Conservation (phyloP, 140 eudicot genomes). For the Senecio squalidus region DNA sequence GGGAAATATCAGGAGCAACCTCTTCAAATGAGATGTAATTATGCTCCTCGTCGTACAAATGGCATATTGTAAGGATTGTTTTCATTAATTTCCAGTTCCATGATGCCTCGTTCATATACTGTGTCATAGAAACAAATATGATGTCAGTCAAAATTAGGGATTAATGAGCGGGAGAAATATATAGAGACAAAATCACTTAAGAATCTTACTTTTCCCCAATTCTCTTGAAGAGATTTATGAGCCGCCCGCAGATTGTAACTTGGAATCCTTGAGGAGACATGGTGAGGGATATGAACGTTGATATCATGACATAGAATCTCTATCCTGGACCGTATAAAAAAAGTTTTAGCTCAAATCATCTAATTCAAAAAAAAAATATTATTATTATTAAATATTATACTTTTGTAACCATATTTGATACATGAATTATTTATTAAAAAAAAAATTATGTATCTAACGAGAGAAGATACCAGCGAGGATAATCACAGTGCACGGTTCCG, state of each 20-base stretch:
- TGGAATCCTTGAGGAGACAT: slow-evolving; percentile 79
- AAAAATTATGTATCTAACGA: no score
- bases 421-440: neutral
- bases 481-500: slow-evolving; percentile 97
- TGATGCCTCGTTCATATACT: slow-evolving; percentile 86
- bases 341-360: neutral
- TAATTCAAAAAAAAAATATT: neutral
- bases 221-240: slow-evolving; percentile 72
- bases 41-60: slow-evolving; percentile 58
- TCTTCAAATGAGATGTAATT: slow-evolving; percentile 77
- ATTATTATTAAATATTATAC: no score
- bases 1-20: slow-evolving; percentile 71
- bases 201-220: slow-evolving; percentile 81
- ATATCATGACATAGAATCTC: slow-evolving; percentile 89
- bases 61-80: slow-evolving; percentile 77
- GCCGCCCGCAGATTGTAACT: slow-evolving; percentile 85
- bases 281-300: slow-evolving; percentile 91
- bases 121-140: neutral
- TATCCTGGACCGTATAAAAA: slow-evolving; percentile 47
- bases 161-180: neutral
- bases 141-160: neutral
- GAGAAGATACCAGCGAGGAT: slow-evolving; percentile 69
- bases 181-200: neutral
- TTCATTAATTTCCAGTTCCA: slow-evolving; percentile 99
- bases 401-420: neutral